These are phyloP conservation scores for Epicoccum nigrum DNA, from an alignment of 2,329 filamentous ascomycete genomes.

Conservation along the genomic window DNA sequence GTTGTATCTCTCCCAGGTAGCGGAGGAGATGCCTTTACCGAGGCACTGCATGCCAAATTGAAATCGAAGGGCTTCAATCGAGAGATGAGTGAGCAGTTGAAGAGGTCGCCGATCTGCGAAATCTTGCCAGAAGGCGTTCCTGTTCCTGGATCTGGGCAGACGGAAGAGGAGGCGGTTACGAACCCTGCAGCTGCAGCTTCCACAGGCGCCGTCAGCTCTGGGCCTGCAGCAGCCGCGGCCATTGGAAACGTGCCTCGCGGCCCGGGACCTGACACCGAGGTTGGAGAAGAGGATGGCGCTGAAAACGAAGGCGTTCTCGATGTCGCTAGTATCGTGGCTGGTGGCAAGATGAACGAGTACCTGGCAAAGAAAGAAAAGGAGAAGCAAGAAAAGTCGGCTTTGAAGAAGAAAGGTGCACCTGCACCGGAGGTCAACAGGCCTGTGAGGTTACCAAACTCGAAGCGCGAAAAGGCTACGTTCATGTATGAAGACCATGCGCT, in stretches of 20 bases:
- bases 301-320: conserved; percentile 78
- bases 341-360: conserved; percentile 81
- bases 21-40: conserved; percentile 87
- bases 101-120: conserved; percentile 67
- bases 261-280: conserved; percentile 61
- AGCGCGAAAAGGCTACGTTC: conserved; percentile 72
- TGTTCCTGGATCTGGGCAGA: conserved; percentile 58
- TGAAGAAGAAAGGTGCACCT: conserved; percentile 65
- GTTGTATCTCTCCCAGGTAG: conserved; percentile 68
- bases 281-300: conserved; percentile 57
- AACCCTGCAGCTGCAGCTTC: conserved; percentile 65
- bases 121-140: conserved; percentile 62
- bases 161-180: conserved; percentile 45
- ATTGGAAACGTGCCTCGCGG: conserved; percentile 57
- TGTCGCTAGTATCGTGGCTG: conserved; percentile 83
- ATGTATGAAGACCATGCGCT: conserved; percentile 72
- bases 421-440: conserved; percentile 66
- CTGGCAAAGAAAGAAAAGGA: conserved; percentile 83
- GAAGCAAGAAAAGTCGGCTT: conserved; percentile 68
- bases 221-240: conserved; percentile 50
- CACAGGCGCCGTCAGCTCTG: conserved; percentile 58
- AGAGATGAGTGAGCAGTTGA: conserved; percentile 70
- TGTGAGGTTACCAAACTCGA: conserved; percentile 71
- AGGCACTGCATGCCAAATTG: conserved; percentile 71
- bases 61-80: conserved; percentile 61